Conservation (phyloP, 2,329 filamentous ascomycete species). For the Sclerotinia glacialis region DNA sequence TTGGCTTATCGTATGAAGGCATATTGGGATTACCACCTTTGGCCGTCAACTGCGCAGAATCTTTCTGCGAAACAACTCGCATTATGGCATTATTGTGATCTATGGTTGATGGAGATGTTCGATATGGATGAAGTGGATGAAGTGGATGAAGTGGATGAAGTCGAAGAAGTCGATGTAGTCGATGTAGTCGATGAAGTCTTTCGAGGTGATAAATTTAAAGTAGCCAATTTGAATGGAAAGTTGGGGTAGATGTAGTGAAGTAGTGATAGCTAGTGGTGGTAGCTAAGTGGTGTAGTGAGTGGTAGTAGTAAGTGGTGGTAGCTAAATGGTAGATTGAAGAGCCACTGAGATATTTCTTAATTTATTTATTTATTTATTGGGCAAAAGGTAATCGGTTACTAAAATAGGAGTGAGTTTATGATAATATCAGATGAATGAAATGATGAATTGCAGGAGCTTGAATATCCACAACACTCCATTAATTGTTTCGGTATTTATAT, state of each 20-base stretch:
- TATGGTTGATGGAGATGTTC: slow-evolving; percentile 24
- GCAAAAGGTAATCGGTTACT: no score
- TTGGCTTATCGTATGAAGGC: slow-evolving; percentile 51
- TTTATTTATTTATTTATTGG: no score
- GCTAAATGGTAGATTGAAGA: background rate
- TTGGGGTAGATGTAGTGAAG: background rate
- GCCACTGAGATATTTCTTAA: no score
- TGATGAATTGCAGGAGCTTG: slow-evolving; percentile 8
- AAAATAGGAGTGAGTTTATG: slow-evolving; percentile 1
- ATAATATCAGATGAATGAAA: background rate
- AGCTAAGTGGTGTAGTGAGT: no score
- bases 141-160: background rate
- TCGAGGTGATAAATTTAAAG: background rate
- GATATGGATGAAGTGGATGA: background rate
- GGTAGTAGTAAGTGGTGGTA: no score
- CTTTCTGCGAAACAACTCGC: slow-evolving; percentile 42
- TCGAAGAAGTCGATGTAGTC: slow-evolving; percentile 18
- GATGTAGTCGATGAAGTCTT: background rate
- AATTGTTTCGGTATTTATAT: background rate
- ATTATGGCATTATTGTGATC: slow-evolving; percentile 46
- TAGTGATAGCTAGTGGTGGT: no score
- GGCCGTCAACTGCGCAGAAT: slow-evolving; percentile 29
- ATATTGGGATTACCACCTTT: slow-evolving; percentile 39
- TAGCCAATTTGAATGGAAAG: background rate
- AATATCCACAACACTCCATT: background rate